A percentile compares a stretch with the other conserved stretches of the same genome.
These are phyloP conservation scores for Crataegus laevigata DNA, from an alignment of 306 rosid species.

Conservation along the genomic window DNA sequence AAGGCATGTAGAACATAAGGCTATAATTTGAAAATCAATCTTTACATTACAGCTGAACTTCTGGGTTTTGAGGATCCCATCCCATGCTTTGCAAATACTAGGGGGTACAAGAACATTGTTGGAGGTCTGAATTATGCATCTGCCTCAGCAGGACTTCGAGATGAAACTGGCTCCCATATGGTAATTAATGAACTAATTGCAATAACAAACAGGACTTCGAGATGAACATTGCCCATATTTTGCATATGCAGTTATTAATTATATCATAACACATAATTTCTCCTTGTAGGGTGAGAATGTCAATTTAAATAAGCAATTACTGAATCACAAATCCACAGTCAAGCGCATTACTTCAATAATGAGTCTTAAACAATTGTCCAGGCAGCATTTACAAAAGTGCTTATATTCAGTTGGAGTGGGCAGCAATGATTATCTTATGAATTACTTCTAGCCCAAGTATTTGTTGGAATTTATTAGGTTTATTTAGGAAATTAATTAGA, in stretches of 20 bases:
- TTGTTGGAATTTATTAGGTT: too few species aligned
- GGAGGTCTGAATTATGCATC: slow-evolving; percentile 27
- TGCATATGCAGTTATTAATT: too few species aligned
- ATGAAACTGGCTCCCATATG: slow-evolving; percentile 9
- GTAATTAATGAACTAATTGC: neutral
- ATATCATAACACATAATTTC: neutral
- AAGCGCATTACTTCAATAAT: slow-evolving; percentile 9
- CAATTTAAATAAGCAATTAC: slow-evolving; percentile 28
- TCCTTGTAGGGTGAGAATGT: slow-evolving; percentile 31
- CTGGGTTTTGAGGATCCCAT: slow-evolving; percentile 9
- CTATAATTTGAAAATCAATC: too few species aligned
- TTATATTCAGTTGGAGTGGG: slow-evolving; percentile 52
- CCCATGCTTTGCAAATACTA: slow-evolving; percentile 3
- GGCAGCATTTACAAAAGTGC: slow-evolving; percentile 33
- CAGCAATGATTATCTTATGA: slow-evolving; percentile 49
- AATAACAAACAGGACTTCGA: neutral
- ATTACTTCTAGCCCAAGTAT: slow-evolving; percentile 40
- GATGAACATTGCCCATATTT: too few species aligned
- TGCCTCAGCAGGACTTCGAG: slow-evolving; percentile 13
- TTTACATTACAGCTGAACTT: slow-evolving; percentile 4
- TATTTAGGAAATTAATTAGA: too few species aligned
- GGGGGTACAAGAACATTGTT: neutral
- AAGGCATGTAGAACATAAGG: neutral
- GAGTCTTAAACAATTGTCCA: slow-evolving; percentile 9
- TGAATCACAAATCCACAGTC: slow-evolving; percentile 24